These are phyloP conservation scores for Vicia sativa DNA, from an alignment of 306 rosid species.

Conservation along the genomic window DNA sequence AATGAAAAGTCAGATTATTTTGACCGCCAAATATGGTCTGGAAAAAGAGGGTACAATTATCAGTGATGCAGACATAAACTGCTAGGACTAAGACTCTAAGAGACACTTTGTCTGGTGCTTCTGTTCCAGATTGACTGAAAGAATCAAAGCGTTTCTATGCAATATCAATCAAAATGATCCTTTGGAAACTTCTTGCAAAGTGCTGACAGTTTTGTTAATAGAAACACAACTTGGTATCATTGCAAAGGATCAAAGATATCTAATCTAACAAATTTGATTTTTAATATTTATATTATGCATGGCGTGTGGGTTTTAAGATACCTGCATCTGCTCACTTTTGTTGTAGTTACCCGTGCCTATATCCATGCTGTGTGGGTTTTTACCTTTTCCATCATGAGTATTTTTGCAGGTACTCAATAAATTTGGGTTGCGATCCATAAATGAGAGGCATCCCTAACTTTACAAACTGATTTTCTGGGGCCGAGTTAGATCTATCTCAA, in stretches of 20 bases:
- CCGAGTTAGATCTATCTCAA: background rate
- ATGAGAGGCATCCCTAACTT: background rate
- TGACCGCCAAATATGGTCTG: conserved; percentile 7
- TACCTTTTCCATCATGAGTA: too few species aligned
- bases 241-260: too few species aligned
- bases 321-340: too few species aligned
- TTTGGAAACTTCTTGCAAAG: background rate
- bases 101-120: conserved; percentile 1
- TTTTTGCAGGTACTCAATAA: too few species aligned
- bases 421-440: background rate
- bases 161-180: conserved; percentile 23
- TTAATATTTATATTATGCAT: too few species aligned
- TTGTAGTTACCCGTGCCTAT: too few species aligned
- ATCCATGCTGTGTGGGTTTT: too few species aligned
- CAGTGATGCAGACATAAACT: conserved; percentile 1
- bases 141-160: background rate
- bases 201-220: too few species aligned
- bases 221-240: too few species aligned
- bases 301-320: too few species aligned
- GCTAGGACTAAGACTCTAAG: background rate
- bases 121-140: conserved; percentile 9
- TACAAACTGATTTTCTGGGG: background rate
- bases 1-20: background rate
- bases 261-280: too few species aligned
- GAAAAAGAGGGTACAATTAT: conserved; percentile 6